phyloP scores from a whole-genome alignment of 768 basidiomycete species.

The Hygrophorus pudorinus region DNA sequence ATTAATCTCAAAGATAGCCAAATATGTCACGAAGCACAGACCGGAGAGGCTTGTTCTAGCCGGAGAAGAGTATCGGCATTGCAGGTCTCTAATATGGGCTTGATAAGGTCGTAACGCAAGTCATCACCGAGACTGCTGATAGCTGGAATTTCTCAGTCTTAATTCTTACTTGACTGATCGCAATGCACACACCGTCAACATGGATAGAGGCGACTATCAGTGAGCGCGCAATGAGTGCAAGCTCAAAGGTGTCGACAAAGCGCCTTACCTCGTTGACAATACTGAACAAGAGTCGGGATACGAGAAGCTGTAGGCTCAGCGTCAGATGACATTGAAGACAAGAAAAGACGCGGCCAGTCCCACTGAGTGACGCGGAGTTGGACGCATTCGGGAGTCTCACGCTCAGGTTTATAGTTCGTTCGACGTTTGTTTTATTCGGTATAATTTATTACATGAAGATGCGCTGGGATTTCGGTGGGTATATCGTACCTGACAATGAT shows the following conservation, averaged over 20 bases:
- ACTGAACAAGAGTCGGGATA: slow-evolving; percentile 53
- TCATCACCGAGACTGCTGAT: slow-evolving; percentile 56
- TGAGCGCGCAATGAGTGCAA: slow-evolving; percentile 6
- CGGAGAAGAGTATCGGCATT: slow-evolving; percentile 57
- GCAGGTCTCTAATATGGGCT: slow-evolving; percentile 68
- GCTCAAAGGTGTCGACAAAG: slow-evolving; percentile 6
- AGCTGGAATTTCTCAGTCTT: slow-evolving; percentile 25
- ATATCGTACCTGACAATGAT: no score
- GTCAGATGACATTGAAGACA: slow-evolving; percentile 23
- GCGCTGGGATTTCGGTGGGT: no score
- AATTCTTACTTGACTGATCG: background rate
- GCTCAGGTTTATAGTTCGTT: background rate
- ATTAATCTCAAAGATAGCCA: background rate
- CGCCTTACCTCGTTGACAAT: slow-evolving; percentile 63
- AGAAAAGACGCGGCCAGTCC: background rate
- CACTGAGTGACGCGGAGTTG: background rate
- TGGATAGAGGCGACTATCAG: slow-evolving; percentile 45
- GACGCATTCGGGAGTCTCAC: background rate
- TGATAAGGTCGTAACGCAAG: slow-evolving; percentile 52
- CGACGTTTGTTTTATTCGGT: no score
- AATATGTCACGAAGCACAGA: slow-evolving; percentile 14
- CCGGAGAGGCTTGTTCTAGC: slow-evolving; percentile 63
- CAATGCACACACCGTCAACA: slow-evolving; percentile 43
- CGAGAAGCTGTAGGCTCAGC: slow-evolving; percentile 25
- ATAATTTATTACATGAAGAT: no score